These are phyloP conservation scores for Albifimbria verrucaria DNA, from an alignment of 2,329 filamentous ascomycete genomes.

Conservation along the genomic window DNA sequence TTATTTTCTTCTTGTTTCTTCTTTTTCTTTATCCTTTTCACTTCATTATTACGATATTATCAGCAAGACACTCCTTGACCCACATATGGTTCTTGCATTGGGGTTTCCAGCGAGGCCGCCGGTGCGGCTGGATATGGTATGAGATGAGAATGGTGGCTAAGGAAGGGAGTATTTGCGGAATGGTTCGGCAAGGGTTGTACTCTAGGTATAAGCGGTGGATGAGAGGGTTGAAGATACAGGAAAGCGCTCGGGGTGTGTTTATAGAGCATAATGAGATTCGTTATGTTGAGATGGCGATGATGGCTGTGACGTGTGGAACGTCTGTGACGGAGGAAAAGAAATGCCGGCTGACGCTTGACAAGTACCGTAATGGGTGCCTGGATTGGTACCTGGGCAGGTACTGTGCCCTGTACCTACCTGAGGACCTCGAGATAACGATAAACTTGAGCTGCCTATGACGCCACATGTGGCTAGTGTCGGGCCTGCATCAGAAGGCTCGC, in stretches of 20 bases:
- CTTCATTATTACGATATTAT: neutral
- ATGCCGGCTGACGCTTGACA: too few species aligned
- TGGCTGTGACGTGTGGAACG: too few species aligned
- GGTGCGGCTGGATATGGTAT: neutral
- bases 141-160: neutral
- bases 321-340: too few species aligned
- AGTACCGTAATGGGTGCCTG: too few species aligned
- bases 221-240: too few species aligned
- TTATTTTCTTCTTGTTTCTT: neutral
- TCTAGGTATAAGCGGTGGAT: too few species aligned
- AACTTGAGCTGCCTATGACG: slow-evolving; percentile 12
- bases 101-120: neutral
- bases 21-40: neutral
- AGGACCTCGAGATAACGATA: too few species aligned
- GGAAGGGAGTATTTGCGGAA: neutral
- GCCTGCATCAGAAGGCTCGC: too few species aligned
- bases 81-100: neutral
- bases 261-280: too few species aligned
- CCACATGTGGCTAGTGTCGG: neutral
- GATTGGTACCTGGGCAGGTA: neutral
- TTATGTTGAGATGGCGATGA: too few species aligned
- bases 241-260: too few species aligned
- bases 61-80: neutral
- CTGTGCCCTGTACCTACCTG: neutral
- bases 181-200: neutral